phyloP scores from a whole-genome alignment of 768 basidiomycete species.

The Leccinum subgranulosum region DNA sequence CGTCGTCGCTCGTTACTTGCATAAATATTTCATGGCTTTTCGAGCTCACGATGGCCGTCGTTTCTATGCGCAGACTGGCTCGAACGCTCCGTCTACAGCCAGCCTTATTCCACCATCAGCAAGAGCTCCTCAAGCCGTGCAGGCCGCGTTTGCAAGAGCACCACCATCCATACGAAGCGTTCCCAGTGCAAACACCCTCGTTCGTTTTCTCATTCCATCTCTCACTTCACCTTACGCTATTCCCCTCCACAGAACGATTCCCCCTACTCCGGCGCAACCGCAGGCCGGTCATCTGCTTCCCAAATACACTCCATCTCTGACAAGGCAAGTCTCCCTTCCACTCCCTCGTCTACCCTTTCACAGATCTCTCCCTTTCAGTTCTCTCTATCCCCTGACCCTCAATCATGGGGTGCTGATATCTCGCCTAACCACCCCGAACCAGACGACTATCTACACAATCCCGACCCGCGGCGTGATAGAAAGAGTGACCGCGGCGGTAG shows the following conservation, averaged over 20 bases:
- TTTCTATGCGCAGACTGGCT: slow-evolving; percentile 38
- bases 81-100: slow-evolving; percentile 48
- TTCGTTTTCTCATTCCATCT: slow-evolving; percentile 23
- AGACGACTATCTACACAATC: slow-evolving; percentile 73
- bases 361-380: slow-evolving; percentile 41
- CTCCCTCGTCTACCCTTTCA: not conserved
- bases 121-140: slow-evolving; percentile 31
- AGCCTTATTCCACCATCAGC: slow-evolving; percentile 45
- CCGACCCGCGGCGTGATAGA: slow-evolving; percentile 61
- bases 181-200: slow-evolving; percentile 41
- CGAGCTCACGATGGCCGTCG: slow-evolving; percentile 34
- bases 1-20: slow-evolving; percentile 16
- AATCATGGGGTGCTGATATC: slow-evolving; percentile 68
- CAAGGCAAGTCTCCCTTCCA: slow-evolving; percentile 39
- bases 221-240: not conserved
- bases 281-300: slow-evolving; percentile 26
- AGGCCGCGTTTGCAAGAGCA: slow-evolving; percentile 42
- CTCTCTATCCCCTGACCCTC: slow-evolving; percentile 71
- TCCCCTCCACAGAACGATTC: slow-evolving; percentile 35
- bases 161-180: slow-evolving; percentile 36
- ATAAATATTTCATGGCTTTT: slow-evolving; percentile 20
- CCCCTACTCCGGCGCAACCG: slow-evolving; percentile 35
- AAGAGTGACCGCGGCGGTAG: slow-evolving; percentile 52
- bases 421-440: slow-evolving; percentile 54
- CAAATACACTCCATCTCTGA: slow-evolving; percentile 52